phyloP scores from a whole-genome alignment of 352 stramenopile genomes.

The Globisporangium splendens region DNA sequence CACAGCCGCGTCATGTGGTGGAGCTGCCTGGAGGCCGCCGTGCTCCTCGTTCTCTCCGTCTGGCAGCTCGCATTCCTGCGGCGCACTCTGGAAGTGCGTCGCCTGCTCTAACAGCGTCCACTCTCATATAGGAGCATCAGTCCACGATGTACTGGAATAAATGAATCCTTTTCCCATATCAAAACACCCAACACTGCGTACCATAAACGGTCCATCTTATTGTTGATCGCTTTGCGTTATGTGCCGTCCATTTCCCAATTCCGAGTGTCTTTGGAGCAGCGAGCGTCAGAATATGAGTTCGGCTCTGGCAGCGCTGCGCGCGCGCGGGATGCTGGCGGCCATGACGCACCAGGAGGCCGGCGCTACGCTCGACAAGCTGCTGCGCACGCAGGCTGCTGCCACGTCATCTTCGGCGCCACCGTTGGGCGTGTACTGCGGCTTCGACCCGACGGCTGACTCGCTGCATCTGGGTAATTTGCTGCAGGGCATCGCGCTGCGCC shows the following conservation, averaged over 20 bases:
- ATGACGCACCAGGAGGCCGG: constrained; percentile 66
- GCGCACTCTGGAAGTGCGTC: constrained; percentile 81
- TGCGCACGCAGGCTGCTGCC: constrained; percentile 16
- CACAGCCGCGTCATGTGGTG: constrained; percentile 83
- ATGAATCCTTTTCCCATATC: too few species aligned
- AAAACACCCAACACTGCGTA: neutral
- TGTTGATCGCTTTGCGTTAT: too few species aligned
- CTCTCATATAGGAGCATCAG: neutral
- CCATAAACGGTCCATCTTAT: neutral
- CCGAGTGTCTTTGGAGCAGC: neutral
- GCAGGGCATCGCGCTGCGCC: constrained; percentile 79
- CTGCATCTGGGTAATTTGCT: constrained; percentile 90
- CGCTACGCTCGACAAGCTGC: constrained; percentile 43
- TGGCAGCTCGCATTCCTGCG: constrained; percentile 83
- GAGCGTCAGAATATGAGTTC: constrained; percentile 50
- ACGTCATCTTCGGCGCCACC: constrained; percentile 6
- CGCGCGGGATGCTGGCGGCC: constrained; percentile 71
- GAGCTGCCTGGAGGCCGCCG: constrained; percentile 71
- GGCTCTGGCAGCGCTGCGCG: constrained; percentile 52
- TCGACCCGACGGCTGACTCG: constrained; percentile 91
- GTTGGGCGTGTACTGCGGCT: constrained; percentile 83
- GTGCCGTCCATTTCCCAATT: neutral
- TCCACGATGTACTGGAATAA: neutral
- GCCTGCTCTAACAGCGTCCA: constrained; percentile 56
- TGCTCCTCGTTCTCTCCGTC: constrained; percentile 64